Evolutionary conservation across 352 stramenopile genomes (phyloP).

Genomic region (Globisporangium solare): DNA sequence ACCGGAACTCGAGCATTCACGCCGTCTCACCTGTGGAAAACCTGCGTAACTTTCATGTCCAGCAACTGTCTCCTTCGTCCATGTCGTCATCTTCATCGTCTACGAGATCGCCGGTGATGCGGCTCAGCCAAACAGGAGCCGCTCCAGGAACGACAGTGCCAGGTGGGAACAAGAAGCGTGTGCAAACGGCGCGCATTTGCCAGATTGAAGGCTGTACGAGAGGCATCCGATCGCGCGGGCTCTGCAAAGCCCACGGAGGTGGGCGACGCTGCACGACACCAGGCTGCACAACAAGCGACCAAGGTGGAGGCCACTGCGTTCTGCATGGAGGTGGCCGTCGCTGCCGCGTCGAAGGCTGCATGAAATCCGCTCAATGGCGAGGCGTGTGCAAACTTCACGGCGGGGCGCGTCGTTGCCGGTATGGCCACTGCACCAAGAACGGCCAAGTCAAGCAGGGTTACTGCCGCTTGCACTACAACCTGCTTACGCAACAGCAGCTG

Average conservation of each 20-base stretch:
- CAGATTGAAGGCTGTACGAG: conserved; percentile 70
- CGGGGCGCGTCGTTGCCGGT: conserved; percentile 68
- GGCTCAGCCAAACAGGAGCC: conserved; percentile 10
- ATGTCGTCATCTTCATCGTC: conserved; percentile 10
- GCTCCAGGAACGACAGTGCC: not conserved
- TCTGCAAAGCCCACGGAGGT: conserved; percentile 60
- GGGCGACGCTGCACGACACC: conserved; percentile 69
- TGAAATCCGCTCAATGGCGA: conserved; percentile 76
- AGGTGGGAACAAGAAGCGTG: conserved; percentile 50
- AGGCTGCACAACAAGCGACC: conserved; percentile 79
- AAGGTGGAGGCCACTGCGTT: conserved; percentile 81
- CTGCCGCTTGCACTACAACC: conserved; percentile 72
- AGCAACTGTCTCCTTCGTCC: conserved; percentile 15
- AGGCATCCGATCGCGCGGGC: conserved; percentile 54
- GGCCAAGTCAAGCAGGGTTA: conserved; percentile 77
- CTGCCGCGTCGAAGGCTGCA: conserved; percentile 73
- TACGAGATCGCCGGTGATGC: conserved; percentile 4
- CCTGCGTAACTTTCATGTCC: conserved; percentile 7
- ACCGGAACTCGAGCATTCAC: conserved; percentile 6
- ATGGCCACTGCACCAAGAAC: conserved; percentile 79
- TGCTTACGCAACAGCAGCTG: conserved; percentile 38
- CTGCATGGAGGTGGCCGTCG: conserved; percentile 75
- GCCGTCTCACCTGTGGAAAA: conserved; percentile 14
- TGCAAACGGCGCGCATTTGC: conserved; percentile 57
- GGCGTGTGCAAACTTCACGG: conserved; percentile 85